Evolutionary conservation across 768 basidiomycete genomes (phyloP), one percentile per base, ranked within the genome.

Genomic region (Brasilioporus rufonigricans): DNA sequence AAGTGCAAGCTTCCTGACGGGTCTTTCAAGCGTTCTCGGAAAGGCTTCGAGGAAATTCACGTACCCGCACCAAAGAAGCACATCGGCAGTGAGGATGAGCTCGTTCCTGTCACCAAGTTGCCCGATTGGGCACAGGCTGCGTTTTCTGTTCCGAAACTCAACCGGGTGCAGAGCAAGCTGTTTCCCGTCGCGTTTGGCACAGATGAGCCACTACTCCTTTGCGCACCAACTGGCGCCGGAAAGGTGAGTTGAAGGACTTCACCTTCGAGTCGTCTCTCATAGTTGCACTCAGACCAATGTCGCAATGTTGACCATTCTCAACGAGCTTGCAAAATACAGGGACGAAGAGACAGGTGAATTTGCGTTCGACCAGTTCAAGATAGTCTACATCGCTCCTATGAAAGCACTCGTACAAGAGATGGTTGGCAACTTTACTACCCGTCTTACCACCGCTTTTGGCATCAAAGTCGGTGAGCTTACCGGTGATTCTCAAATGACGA

Each of bases 371-470:
- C 76, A 89, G 0, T 97, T 98, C 83, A 99, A 99, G 74, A 89
- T 97, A 51, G 85, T 99, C 61, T 99, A 98, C 69, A 85, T 99
- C 48, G 96, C 97, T 0, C 97, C 96, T 4, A 99, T 99, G 97
- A 99, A 99, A 71, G 97, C 96, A 4, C 82, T 99, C 53, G 96
- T 99, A 0, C 96, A 98, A 67, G 97, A 99, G 72, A 94, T 96
- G 88, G 97, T 98, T 55, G 91, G 93, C 60, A 96, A 95, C 69
- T 99, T 99, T 66, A 80, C 80, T 32, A 75, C 82, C 9, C 87
- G 96, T 5, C 84, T 99, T 9, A 53, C 58, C 43, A 71, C 71
- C 1, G 70, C 76, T 0, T 86, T 78, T 64, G 90, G 88, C 40
- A 80, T 99, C 73, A 88, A 84, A 56, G 90, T 99, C 44, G 92